These are phyloP conservation scores for Sideroxylon spinosum DNA, from an alignment of 179 eudicot species.

Conservation along the genomic window DNA sequence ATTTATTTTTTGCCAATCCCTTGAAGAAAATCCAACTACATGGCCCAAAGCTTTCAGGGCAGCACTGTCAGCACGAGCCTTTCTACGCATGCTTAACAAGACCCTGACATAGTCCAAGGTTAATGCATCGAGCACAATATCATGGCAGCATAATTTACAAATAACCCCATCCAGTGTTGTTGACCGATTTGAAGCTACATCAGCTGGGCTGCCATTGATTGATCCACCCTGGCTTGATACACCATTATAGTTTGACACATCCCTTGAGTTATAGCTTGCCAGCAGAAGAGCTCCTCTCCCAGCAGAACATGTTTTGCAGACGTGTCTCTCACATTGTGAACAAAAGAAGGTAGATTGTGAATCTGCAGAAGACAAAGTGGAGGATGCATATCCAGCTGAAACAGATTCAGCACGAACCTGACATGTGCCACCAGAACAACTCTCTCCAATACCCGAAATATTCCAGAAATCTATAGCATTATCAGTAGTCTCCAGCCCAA, in stretches of 20 bases:
- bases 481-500: constrained; percentile 59
- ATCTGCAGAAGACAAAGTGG: constrained; percentile 26
- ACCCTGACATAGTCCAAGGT: constrained; percentile 75
- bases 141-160: constrained; percentile 82
- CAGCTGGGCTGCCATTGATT: constrained; percentile 41
- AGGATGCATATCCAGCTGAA: constrained; percentile 25
- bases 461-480: constrained; percentile 80
- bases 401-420: constrained; percentile 75
- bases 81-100: constrained; percentile 65
- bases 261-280: constrained; percentile 44
- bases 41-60: constrained; percentile 55
- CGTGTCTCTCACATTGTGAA: constrained; percentile 68
- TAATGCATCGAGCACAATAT: constrained; percentile 74
- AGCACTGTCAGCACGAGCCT: constrained; percentile 53
- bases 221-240: constrained; percentile 57
- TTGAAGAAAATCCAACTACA: constrained; percentile 55
- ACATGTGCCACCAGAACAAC: constrained; percentile 69
- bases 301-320: constrained; percentile 81
- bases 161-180: constrained; percentile 53
- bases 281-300: constrained; percentile 90
- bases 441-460: constrained; percentile 54
- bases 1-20: constrained; percentile 30
- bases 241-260: constrained; percentile 44
- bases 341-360: constrained; percentile 48
- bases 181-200: constrained; percentile 48